Base-by-base conservation (phyloP, 441 rosid species). In the Gossypium lobatum region DNA sequence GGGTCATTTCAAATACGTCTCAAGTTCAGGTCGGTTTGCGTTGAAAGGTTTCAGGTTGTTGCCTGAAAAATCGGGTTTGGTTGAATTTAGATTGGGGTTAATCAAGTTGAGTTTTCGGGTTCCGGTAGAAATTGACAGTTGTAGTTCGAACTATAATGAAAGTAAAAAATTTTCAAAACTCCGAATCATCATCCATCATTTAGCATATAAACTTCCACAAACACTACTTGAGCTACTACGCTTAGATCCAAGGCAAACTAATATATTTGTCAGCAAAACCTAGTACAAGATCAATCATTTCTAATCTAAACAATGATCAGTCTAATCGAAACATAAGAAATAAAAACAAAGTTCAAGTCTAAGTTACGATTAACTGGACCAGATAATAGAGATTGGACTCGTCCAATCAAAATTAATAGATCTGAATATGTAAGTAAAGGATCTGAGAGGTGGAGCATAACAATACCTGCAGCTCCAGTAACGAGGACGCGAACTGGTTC, bases 401-500 rank as follows among this genome's bases (percentile, higher is more conserved):
- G 11, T 18, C 28, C n/a, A 39, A 18, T 10, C 1, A 37, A 52
- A 14, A 14, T 14, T 1, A 50, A 20, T 28, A 60, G 77, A 64
- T 66, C 79, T 70, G 37, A 6, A 69, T 26, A 16, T 28, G 31
- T 39, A 37, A 70, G 46, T 2, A 3, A 75, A 64, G 71, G 82
- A 83, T 78, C 75, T 50, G 45, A 60, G 7, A 1, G 3, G 25
- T 14, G 18, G 26, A 60, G 1, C 10, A 5, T 11, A 16, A 57
- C 55, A 10, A 55, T 85, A 91, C 96, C 97, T 76, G 96, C 98
- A 77, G 97, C 98, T 16, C 92, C 97, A 28, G 96, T 91, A 79
- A 93, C 96, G 63, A 90, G 97, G 75, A 93, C 88, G 86, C 93
- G 93, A 76, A 83, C 93, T 57, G 95, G 98, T 26, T 88, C 94